Conservation (phyloP, 129 eudicot genomes). For the Artemisia tridentata region DNA sequence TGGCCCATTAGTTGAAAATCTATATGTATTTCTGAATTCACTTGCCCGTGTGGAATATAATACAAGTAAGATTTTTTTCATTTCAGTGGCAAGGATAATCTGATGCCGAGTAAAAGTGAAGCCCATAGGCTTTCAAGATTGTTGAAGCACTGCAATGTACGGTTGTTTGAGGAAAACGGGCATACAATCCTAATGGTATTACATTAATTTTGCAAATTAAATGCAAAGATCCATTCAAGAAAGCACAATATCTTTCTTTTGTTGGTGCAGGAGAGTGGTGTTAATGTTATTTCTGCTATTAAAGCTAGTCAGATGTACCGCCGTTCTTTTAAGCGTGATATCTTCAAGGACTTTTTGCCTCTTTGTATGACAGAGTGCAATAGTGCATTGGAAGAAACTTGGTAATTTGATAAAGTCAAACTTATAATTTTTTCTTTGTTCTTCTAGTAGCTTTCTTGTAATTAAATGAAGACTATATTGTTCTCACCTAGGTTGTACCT, state of each 20-base stretch:
- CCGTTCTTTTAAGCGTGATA: conserved; percentile 55
- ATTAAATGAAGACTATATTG: not conserved
- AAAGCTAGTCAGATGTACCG: conserved; percentile 64
- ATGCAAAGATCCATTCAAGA: not conserved
- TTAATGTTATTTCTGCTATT: conserved; percentile 62
- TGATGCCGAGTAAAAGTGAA: conserved; percentile 70
- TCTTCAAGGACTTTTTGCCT: conserved; percentile 64
- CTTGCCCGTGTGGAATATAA: not conserved
- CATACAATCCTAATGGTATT: conserved; percentile 79
- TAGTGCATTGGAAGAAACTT: conserved; percentile 30
- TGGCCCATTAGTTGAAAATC: not conserved
- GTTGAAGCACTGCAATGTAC: conserved; percentile 50
- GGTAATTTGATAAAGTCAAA: conserved; percentile 26
- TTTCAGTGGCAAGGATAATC: conserved; percentile 76
- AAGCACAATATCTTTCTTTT: not conserved
- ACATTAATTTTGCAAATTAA: not conserved
- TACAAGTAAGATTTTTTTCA: conserved; percentile 14
- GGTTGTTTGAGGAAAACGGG: conserved; percentile 62
- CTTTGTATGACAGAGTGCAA: conserved; percentile 76
- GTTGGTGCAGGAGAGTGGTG: conserved; percentile 66
- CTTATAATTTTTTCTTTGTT: not conserved
- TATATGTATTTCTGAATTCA: not conserved
- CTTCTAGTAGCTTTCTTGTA: not conserved
- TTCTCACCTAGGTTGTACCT: not conserved
- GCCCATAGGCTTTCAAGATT: conserved; percentile 59